Evolutionary conservation across 345 rosid species (phyloP).

Genomic region (Triadica sebifera): DNA sequence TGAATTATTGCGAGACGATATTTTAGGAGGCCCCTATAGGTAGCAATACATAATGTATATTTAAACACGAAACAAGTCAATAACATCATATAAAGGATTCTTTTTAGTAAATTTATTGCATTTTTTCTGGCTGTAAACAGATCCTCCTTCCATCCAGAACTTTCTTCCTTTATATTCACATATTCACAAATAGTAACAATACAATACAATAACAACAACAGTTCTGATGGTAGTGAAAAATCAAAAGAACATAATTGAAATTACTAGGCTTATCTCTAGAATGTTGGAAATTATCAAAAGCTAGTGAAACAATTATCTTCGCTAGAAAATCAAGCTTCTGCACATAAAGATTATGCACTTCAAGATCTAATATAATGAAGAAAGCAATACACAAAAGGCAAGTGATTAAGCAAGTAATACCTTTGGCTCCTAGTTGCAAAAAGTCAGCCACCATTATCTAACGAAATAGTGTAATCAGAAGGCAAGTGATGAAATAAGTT

Average conservation of each 20-base stretch:
- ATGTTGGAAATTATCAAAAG: conserved; percentile 69
- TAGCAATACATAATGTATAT: conserved; percentile 21
- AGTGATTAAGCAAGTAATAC: conserved; percentile 7
- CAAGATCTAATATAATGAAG: conserved; percentile 6
- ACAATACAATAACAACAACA: background rate
- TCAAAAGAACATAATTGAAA: conserved; percentile 22
- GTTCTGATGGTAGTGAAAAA: background rate
- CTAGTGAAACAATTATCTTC: conserved; percentile 74
- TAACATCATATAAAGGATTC: conserved; percentile 7
- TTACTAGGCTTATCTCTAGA: conserved; percentile 85
- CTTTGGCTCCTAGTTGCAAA: background rate
- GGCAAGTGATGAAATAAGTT: too few species aligned
- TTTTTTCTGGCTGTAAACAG: conserved; percentile 85
- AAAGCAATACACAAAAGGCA: conserved; percentile 20
- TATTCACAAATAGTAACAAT: conserved; percentile 13
- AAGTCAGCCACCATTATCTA: background rate
- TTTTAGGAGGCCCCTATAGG: conserved; percentile 66
- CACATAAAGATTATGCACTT: conserved; percentile 22
- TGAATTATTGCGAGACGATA: conserved; percentile 38
- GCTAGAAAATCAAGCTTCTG: conserved; percentile 64
- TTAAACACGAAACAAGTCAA: background rate
- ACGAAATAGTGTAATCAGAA: background rate
- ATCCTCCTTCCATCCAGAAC: conserved; percentile 92
- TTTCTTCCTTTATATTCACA: conserved; percentile 74
- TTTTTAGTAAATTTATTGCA: conserved; percentile 72